Conservation (phyloP, 2,329 filamentous ascomycete species). For the Colletotrichum sp. region DNA sequence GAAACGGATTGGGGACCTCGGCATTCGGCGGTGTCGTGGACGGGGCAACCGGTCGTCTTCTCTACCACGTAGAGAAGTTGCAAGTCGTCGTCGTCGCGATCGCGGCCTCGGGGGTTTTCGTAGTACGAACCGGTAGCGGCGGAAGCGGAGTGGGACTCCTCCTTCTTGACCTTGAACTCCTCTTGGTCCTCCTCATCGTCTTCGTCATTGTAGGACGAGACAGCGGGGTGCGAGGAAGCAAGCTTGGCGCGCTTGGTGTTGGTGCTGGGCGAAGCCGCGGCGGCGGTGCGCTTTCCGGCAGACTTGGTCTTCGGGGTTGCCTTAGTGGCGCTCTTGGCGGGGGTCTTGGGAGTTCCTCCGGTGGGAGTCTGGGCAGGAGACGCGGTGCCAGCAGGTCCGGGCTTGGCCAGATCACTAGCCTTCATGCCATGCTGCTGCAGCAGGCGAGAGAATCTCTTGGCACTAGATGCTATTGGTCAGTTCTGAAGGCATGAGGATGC, state of each 20-base stretch:
- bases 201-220: constrained; percentile 3
- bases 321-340: constrained; percentile 25
- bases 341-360: constrained; percentile 20
- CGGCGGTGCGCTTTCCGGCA: constrained; percentile 3
- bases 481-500: neutral
- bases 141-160: neutral
- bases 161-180: constrained; percentile 9
- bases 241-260: constrained; percentile 16
- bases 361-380: constrained; percentile 9
- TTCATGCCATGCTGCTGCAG: constrained; percentile 62
- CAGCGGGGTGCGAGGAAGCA: constrained; percentile 7
- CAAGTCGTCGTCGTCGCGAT: constrained; percentile 18
- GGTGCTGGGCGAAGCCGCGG: neutral
- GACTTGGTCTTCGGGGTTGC: constrained; percentile 26
- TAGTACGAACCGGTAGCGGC: constrained; percentile 10
- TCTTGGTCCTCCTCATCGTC: constrained; percentile 4
- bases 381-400: constrained; percentile 7
- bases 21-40: constrained; percentile 8
- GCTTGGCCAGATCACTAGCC: constrained; percentile 18
- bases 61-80: constrained; percentile 20
- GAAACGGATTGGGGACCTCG: neutral
- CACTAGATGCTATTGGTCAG: constrained; percentile 42
- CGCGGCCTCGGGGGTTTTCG: constrained; percentile 1
- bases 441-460: constrained; percentile 72
- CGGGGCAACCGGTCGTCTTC: constrained; percentile 10